Conservation (phyloP, 208 protist species). For the Leishmania guyanensis region DNA sequence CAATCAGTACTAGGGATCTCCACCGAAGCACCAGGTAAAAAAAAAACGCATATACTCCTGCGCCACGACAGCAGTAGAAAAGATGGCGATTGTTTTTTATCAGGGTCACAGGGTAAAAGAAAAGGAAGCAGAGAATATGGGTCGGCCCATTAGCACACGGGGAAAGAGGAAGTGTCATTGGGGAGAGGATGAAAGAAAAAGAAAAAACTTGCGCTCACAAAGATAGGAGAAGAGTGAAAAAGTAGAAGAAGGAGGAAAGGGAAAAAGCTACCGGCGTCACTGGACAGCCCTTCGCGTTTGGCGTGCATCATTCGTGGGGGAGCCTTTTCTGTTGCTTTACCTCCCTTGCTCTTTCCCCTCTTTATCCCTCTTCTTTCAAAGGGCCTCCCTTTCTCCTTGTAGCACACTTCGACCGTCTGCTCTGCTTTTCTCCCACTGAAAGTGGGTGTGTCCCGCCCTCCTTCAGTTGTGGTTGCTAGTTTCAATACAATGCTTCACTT, state of each 20-base stretch:
- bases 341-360: neutral
- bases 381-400: neutral
- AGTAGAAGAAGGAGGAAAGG: too few species aligned
- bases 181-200: neutral
- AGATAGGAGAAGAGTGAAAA: neutral
- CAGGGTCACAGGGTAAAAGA: neutral
- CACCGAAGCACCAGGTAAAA: too few species aligned
- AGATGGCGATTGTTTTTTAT: constrained; percentile 10
- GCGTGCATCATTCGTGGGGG: neutral
- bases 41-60: neutral
- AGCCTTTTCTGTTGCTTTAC: neutral
- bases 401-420: neutral
- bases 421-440: neutral
- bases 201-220: too few species aligned
- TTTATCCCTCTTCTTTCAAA: neutral
- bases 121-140: too few species aligned
- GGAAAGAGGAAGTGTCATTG: neutral
- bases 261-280: neutral
- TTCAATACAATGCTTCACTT: neutral
- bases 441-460: neutral
- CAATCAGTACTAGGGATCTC: neutral
- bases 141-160: neutral
- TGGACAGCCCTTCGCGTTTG: neutral
- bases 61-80: constrained; percentile 3
- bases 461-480: neutral